Conservation (phyloP, 768 basidiomycete genomes). For the Tubosaeta sp. region DNA sequence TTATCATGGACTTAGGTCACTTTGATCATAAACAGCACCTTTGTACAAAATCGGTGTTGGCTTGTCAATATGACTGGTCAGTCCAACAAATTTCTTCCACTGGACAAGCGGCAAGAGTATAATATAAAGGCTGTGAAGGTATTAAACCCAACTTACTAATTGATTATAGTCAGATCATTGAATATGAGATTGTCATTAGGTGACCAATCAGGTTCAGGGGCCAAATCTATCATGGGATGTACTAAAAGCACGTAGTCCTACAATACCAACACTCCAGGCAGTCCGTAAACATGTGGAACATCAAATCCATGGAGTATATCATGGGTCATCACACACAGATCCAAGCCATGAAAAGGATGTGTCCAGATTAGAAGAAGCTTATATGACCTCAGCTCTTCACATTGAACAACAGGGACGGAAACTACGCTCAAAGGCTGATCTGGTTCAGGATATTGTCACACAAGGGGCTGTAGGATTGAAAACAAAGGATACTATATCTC, state of each 20-base stretch:
- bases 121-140: constrained; percentile 36
- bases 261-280: constrained; percentile 25
- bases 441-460: neutral
- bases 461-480: neutral
- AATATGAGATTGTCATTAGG: no score
- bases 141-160: no score
- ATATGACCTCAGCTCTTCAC: neutral
- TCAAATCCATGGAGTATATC: constrained; percentile 20
- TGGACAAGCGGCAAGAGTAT: constrained; percentile 34
- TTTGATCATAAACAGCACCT: no score
- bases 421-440: neutral
- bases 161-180: constrained; percentile 22
- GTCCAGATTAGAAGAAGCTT: neutral
- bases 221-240: constrained; percentile 31
- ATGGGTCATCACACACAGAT: constrained; percentile 1
- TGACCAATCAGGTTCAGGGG: constrained; percentile 31
- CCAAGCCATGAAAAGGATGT: neutral
- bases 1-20: no score
- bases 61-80: constrained; percentile 28
- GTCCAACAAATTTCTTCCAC: constrained; percentile 17
- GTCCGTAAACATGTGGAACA: constrained; percentile 26
- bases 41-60: constrained; percentile 16
- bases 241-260: constrained; percentile 31
- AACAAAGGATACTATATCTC: neutral
- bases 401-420: neutral